Evolutionary conservation across 495 filamentous ascomycete genomes (phyloP), one percentile per base, ranked within the genome.

Genomic region (Thozetella sp.): DNA sequence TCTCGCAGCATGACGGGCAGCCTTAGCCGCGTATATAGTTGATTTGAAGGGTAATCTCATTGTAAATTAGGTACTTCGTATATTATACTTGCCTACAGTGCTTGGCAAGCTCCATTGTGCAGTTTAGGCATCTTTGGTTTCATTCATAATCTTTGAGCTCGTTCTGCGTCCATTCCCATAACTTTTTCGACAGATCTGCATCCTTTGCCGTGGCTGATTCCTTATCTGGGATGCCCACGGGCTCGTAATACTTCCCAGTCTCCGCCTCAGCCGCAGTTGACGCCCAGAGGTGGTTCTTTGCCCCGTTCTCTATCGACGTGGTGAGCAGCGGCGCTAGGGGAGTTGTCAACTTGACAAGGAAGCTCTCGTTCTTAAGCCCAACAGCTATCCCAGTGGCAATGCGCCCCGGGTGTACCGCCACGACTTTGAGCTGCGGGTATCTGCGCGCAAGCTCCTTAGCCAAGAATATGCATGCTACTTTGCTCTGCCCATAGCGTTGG

Each of bases 381-480:
- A 11, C 50, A 17, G 48, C 51, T 52, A 62, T 53, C 22, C 59
- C 59, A 12, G 59, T 62, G 17, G 57, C 23, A 11, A 62, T 51
- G 26, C 59, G 27, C 23, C 89, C 89, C 0, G 89, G 89, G 58
- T 92, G 87, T 0, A 90, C 75, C 0, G 86, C 69, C 0, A 86
- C 76, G 17, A 77, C 77, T 2, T 76, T 76, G 45, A 90, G 80
- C 37, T 73, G 68, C 0, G 83, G 86, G 63, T 88, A 76, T 2
- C 84, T 78, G 6, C 71, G 71, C 0, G 85, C 81, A 19, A 93
- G 76, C 63, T 89, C 81, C 3, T 68, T 60, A 0, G 81, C 75
- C 58, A 83, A 83, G 10, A 88, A 73, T 34, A 89, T 82, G 59
- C 88, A 88, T 2, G 86, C 83, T 1, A 88, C 76, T 68, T 91